Evolutionary conservation across 2,329 filamentous ascomycete species (phyloP).

Genomic region (Pyricularia grisea): DNA sequence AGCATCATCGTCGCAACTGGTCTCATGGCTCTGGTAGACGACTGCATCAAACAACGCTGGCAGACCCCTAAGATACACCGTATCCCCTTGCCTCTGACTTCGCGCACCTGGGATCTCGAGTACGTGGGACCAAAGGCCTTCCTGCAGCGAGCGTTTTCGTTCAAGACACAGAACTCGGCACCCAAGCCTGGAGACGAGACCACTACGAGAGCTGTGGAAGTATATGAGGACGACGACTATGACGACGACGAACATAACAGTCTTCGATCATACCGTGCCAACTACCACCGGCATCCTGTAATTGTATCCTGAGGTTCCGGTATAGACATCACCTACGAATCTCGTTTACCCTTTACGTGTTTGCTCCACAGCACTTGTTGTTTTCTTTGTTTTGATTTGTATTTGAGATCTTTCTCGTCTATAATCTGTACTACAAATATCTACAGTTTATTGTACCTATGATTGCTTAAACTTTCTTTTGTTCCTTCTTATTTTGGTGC

Average conservation of each 20-base stretch:
- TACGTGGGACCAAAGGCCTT: conserved; percentile 24
- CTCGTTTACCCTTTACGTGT: neutral
- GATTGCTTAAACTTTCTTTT: neutral
- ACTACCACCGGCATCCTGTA: neutral
- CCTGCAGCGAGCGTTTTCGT: conserved; percentile 23
- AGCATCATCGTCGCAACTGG: conserved; percentile 89
- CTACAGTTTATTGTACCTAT: neutral
- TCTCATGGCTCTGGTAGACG: conserved; percentile 78
- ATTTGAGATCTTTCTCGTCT: neutral
- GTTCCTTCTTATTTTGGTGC: neutral
- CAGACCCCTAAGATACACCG: conserved; percentile 36
- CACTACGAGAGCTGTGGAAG: neutral
- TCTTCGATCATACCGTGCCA: conserved; percentile 8
- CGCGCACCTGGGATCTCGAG: conserved; percentile 22
- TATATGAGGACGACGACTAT: neutral
- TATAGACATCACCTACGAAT: neutral
- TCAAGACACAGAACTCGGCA: conserved; percentile 14
- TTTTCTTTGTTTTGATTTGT: neutral
- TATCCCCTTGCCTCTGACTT: conserved; percentile 24
- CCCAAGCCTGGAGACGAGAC: neutral
- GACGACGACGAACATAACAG: conserved; percentile 5
- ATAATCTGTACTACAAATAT: neutral
- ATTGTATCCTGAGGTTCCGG: neutral
- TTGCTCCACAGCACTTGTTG: neutral
- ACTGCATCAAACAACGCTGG: conserved; percentile 79